phyloP scores from a whole-genome alignment of 495 filamentous ascomycete genomes.

The Daldinia loculata region DNA sequence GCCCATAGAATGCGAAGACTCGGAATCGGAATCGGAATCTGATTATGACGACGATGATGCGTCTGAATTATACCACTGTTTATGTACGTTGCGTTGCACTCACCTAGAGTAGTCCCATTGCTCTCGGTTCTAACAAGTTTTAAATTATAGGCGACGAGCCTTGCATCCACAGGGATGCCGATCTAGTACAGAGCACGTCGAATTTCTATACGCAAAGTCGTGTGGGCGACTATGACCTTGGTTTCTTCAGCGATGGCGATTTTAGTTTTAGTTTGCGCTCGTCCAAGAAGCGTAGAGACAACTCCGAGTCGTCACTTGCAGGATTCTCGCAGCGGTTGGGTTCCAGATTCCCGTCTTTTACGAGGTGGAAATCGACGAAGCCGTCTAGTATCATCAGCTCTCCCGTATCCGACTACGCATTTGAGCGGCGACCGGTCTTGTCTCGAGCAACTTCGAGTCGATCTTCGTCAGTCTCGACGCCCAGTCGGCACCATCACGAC shows the following conservation, averaged over 20 bases:
- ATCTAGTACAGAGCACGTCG: conserved; percentile 50
- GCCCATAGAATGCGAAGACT: conserved; percentile 61
- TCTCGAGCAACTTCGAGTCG: conserved; percentile 67
- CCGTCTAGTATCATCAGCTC: conserved; percentile 57
- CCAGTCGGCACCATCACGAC: conserved; percentile 57
- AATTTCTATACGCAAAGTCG: conserved; percentile 44
- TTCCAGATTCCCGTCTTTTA: conserved; percentile 76
- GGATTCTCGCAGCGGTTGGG: conserved; percentile 73
- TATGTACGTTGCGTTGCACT: conserved; percentile 58
- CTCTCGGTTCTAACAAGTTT: neutral
- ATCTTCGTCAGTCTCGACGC: conserved; percentile 73
- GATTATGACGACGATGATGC: conserved; percentile 40
- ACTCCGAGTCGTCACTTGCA: conserved; percentile 69
- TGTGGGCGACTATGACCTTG: conserved; percentile 67
- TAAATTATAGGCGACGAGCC: conserved; percentile 52
- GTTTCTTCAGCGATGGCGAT: conserved; percentile 68
- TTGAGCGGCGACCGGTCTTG: conserved; percentile 51
- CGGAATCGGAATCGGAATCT: conserved; percentile 61
- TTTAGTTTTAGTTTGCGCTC: conserved; percentile 57
- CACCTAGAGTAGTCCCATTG: neutral
- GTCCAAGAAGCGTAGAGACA: conserved; percentile 65
- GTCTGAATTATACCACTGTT: conserved; percentile 58
- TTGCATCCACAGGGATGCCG: conserved; percentile 52
- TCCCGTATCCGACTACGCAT: conserved; percentile 57
- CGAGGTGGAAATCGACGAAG: conserved; percentile 69